Conservation (phyloP, 2,329 filamentous ascomycete genomes). For the Clonostachys solani region DNA sequence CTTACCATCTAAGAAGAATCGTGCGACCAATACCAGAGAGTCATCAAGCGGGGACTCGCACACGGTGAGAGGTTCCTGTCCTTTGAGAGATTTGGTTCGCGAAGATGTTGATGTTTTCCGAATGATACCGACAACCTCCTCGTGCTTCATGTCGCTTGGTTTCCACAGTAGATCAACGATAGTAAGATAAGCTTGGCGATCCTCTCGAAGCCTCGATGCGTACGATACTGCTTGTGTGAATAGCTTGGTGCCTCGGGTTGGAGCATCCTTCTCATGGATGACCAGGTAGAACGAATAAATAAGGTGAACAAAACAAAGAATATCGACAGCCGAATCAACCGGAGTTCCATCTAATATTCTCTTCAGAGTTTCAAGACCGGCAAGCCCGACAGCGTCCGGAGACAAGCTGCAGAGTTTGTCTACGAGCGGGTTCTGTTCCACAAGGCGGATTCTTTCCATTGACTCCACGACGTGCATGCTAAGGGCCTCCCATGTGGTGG, state of each 20-base stretch:
- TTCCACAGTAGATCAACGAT: constrained; percentile 45
- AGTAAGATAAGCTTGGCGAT: constrained; percentile 33
- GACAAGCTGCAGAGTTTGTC: constrained; percentile 32
- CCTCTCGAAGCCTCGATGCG: constrained; percentile 27
- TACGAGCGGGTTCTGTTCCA: constrained; percentile 35
- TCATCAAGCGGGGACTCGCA: constrained; percentile 16
- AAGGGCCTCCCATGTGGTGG: constrained; percentile 37
- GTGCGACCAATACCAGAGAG: constrained; percentile 31
- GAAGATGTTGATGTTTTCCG: constrained; percentile 6
- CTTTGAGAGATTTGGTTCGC: constrained; percentile 26
- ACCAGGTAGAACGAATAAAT: constrained; percentile 45
- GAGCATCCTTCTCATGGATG: constrained; percentile 34
- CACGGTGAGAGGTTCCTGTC: constrained; percentile 28
- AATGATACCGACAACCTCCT: constrained; percentile 19
- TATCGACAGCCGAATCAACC: constrained; percentile 32
- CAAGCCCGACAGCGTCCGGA: constrained; percentile 27
- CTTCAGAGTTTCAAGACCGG: constrained; percentile 35
- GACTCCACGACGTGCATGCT: constrained; percentile 40
- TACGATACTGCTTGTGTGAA: constrained; percentile 45
- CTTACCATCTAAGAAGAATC: constrained; percentile 48
- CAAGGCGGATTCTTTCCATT: constrained; percentile 30
- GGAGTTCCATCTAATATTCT: constrained; percentile 30
- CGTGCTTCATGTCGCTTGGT: constrained; percentile 24
- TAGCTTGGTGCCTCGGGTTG: constrained; percentile 27
- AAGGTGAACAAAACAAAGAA: constrained; percentile 47